A percentile compares a stretch with the other conserved stretches of the same genome.
phyloP scores from a whole-genome alignment of 1,284 basidiomycete genomes.

The Sanghuangporus baumii region DNA sequence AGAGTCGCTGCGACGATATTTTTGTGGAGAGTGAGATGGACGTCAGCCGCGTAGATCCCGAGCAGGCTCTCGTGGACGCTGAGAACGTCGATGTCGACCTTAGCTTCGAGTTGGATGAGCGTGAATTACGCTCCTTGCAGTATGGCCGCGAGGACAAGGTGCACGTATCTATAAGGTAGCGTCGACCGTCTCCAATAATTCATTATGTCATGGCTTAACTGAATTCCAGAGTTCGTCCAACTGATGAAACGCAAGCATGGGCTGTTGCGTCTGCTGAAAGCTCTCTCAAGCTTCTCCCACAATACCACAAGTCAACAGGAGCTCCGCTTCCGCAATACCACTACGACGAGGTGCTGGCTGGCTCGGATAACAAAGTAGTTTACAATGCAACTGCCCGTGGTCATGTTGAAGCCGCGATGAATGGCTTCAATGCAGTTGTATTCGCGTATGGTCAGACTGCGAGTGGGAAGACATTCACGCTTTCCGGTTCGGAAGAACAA shows the following conservation, averaged over 20 bases:
- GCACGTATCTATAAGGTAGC: constrained; percentile 78
- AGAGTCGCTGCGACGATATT: constrained; percentile 41
- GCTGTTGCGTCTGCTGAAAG: constrained; percentile 32
- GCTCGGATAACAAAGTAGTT: constrained; percentile 78
- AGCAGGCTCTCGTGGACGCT: constrained; percentile 69
- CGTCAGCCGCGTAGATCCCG: constrained; percentile 69
- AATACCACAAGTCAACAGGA: constrained; percentile 43
- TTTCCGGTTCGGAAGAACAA: constrained; percentile 76
- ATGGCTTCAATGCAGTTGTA: constrained; percentile 92
- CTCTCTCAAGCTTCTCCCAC: constrained; percentile 53
- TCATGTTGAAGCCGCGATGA: constrained; percentile 91
- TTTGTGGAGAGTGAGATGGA: constrained; percentile 57
- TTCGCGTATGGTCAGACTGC: constrained; percentile 92
- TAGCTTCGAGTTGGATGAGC: constrained; percentile 59
- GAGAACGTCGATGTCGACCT: constrained; percentile 65
- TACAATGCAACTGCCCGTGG: constrained; percentile 82
- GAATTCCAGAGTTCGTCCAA: constrained; percentile 59
- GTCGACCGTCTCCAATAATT: constrained; percentile 1
- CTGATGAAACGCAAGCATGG: constrained; percentile 53
- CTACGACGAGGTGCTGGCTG: constrained; percentile 77
- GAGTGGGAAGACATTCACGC: constrained; percentile 91
- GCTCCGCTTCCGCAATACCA: constrained; percentile 44
- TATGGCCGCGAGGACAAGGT: constrained; percentile 77
- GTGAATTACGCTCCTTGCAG: constrained; percentile 38
- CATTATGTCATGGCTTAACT: not conserved